These are phyloP conservation scores for Backusella westeae DNA, from an alignment of 192 early-diverging fungal genomes.

Conservation along the genomic window DNA sequence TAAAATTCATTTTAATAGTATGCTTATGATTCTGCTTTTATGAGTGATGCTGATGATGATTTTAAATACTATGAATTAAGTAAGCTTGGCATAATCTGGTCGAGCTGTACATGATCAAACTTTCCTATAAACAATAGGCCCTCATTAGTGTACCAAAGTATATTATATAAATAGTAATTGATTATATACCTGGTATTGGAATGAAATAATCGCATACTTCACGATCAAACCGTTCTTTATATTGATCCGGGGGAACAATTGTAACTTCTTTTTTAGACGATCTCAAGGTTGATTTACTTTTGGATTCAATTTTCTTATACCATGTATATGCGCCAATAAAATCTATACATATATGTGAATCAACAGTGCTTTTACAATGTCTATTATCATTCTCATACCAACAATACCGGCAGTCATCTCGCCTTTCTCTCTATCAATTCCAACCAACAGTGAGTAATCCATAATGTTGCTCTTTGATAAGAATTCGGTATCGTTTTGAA, in stretches of 20 bases:
- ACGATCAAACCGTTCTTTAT: slow-evolving; percentile 87
- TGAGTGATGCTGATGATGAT: neutral
- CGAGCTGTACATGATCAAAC: slow-evolving; percentile 5
- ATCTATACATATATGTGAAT: slow-evolving; percentile 46
- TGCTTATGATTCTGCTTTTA: neutral
- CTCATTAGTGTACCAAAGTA: neutral
- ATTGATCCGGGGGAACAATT: slow-evolving; percentile 90
- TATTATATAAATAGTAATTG: neutral
- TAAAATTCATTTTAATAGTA: neutral
- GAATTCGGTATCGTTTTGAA: slow-evolving; percentile 93
- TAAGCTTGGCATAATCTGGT: neutral
- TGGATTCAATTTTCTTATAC: slow-evolving; percentile 93
- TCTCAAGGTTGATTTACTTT: slow-evolving; percentile 59
- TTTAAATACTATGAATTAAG: neutral
- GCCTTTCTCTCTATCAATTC: slow-evolving; percentile 80
- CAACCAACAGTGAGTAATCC: slow-evolving; percentile 96
- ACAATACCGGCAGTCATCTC: slow-evolving; percentile 92
- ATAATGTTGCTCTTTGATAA: slow-evolving; percentile 89
- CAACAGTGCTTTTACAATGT: neutral
- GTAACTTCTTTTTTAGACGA: slow-evolving; percentile 82
- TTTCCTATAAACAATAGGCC: neutral
- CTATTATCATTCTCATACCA: slow-evolving; percentile 29
- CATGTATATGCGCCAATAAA: slow-evolving; percentile 97
- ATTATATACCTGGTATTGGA: slow-evolving; percentile 70
- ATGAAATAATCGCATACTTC: slow-evolving; percentile 90